Evolutionary conservation across 768 basidiomycete species (phyloP), one percentile per base, ranked within the genome.

Genomic region (Tephrocybe sp.): DNA sequence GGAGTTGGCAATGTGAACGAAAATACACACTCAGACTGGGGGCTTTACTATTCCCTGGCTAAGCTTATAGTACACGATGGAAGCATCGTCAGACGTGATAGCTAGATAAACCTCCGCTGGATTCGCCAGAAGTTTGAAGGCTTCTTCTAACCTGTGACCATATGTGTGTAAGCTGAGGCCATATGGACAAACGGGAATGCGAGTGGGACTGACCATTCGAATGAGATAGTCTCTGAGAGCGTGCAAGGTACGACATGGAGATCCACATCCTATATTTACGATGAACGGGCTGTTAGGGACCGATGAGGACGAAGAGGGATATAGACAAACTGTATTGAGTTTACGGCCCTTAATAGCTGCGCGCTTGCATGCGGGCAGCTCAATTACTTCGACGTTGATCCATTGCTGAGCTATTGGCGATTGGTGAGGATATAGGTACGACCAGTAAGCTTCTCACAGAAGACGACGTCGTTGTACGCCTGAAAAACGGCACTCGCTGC

Each of bases 41-140:
- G 86, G 88, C 58, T 91, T 91, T 52, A 83, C 80, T 25, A 91
- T 86, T 47, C 88, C 89, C 42, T 76, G 74, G 60, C 83, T 85
- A 51, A 91, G 73, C 59, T 87, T 88, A 67, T 91, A 91, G 64
- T 91, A 91, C 44, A 91, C 89, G 39, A 86, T 84, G 8, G 89
- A 90, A 10, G 89, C 83, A 58, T 91, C 89, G 43, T 86, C 81
- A 0, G 84, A 78, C 37, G 82, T 83, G 48, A 91, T 84, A 11
- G 84, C 89, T 24, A 91, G 64, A 58, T 79, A 85, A 40, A 91
- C 65, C 45, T 79, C 72, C 31, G 71, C 63, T 11, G 75, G 74
- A 38, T 69, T 65, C 6, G 65, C 66, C 11, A 88, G 68, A 11
- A 68, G 70, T 6, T 64, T 57, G 62, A 89, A 90, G 2, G 83